Percentiles rank a stretch among this genome's conserved stretches.
Evolutionary conservation across 345 rosid species (phyloP).

Genomic region (Carallia pectinifolia): DNA sequence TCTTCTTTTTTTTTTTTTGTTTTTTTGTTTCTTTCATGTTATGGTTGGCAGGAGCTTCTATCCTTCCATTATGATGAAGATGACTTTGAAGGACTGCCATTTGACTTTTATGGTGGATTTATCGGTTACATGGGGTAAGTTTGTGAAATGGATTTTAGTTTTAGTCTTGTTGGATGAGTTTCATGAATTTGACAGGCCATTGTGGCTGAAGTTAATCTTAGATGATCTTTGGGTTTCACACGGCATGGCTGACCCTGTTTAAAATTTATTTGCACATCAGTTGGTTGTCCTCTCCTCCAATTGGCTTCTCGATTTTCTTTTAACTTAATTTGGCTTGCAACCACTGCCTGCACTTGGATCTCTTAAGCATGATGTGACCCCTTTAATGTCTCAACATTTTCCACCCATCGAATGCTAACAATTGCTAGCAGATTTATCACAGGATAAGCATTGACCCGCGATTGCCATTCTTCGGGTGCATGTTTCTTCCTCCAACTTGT

Average conservation of each 20-base stretch:
- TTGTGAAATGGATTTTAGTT: constrained; percentile 12
- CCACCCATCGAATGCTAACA: too few relatives aligned
- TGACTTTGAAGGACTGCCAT: constrained; percentile 81
- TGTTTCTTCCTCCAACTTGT: too few relatives aligned
- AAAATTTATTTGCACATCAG: not conserved
- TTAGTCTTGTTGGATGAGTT: not conserved
- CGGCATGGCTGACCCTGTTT: not conserved
- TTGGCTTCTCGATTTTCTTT: not conserved
- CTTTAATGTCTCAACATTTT: too few relatives aligned
- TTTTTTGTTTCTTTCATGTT: constrained; percentile 6
- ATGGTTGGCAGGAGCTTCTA: constrained; percentile 61
- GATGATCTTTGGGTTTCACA: too few relatives aligned
- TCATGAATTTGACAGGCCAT: too few relatives aligned
- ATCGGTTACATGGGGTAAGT: constrained; percentile 91
- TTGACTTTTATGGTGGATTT: constrained; percentile 89
- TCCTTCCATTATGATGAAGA: constrained; percentile 59
- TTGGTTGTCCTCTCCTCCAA: not conserved
- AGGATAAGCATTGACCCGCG: too few relatives aligned
- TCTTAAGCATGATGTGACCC: too few relatives aligned
- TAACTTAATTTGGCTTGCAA: not conserved
- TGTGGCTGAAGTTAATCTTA: too few relatives aligned
- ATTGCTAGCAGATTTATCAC: too few relatives aligned
- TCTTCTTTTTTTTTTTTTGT: too few relatives aligned
- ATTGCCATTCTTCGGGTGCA: too few relatives aligned
- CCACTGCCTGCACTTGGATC: not conserved